phyloP scores from a whole-genome alignment of 371 early-diverging fungal genomes.

The Choanephora cucurbitarum region DNA sequence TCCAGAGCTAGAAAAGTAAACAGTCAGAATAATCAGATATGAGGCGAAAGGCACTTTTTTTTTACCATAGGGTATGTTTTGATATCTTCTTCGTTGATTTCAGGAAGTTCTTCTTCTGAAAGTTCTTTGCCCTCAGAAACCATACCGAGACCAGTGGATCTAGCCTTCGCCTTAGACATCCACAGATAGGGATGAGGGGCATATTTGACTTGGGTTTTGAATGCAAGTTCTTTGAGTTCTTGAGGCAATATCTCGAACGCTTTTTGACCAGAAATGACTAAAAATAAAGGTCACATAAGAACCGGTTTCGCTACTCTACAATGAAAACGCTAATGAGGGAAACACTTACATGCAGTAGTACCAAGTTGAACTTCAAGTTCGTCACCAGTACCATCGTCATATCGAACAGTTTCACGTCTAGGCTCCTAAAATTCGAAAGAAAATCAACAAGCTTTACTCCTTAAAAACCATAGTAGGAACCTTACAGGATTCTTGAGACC shows the following conservation, averaged over 20 bases:
- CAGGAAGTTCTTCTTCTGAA: slow-evolving; percentile 38
- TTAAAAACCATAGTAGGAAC: background rate
- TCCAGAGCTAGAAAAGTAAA: slow-evolving; percentile 53
- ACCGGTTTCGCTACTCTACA: no score
- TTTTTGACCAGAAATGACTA: slow-evolving; percentile 53
- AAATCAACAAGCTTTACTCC: no score
- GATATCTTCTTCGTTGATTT: slow-evolving; percentile 40
- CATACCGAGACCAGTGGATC: slow-evolving; percentile 47
- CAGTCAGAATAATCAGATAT: background rate
- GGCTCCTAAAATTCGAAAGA: slow-evolving; percentile 34
- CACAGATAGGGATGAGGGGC: slow-evolving; percentile 54
- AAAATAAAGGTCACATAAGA: background rate
- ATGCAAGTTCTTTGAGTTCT: slow-evolving; percentile 48
- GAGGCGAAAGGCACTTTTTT: background rate
- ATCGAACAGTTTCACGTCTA: slow-evolving; percentile 41
- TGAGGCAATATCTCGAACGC: slow-evolving; percentile 51
- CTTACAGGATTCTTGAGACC: slow-evolving; percentile 52
- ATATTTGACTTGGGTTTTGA: slow-evolving; percentile 51
- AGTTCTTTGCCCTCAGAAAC: slow-evolving; percentile 48
- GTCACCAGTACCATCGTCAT: slow-evolving; percentile 46
- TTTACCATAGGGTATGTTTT: slow-evolving; percentile 54
- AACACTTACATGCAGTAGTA: slow-evolving; percentile 55
- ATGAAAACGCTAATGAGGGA: no score
- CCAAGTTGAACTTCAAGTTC: slow-evolving; percentile 51
- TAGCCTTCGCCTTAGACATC: slow-evolving; percentile 51